Percentiles rank a stretch among this genome's conserved stretches.
Evolutionary conservation across 1,139 yeast species (phyloP).

Genomic region (Geotrichum candidum): DNA sequence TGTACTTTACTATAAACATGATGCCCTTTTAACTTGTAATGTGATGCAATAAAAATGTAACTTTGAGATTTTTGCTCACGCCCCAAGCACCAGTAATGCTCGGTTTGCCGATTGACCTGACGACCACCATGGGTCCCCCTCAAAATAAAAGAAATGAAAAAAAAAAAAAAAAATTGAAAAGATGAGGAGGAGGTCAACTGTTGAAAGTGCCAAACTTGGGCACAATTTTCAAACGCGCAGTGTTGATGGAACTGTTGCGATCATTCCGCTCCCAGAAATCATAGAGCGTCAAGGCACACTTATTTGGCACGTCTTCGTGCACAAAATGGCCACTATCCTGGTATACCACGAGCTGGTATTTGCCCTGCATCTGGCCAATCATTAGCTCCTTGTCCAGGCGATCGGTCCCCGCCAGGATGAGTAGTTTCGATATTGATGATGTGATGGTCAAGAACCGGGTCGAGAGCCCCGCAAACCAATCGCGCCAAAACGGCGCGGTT

Average conservation of each 20-base stretch:
- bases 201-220: slow-evolving; percentile 31
- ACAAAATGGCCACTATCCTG: slow-evolving; percentile 83
- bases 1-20: neutral
- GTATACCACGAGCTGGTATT: slow-evolving; percentile 81
- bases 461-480: slow-evolving; percentile 80
- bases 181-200: neutral
- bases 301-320: slow-evolving; percentile 80
- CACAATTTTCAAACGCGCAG: slow-evolving; percentile 26
- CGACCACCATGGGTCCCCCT: no score
- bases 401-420: slow-evolving; percentile 87
- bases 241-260: slow-evolving; percentile 13
- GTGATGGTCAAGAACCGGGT: slow-evolving; percentile 49
- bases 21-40: neutral
- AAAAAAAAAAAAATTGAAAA: no score
- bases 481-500: slow-evolving; percentile 66
- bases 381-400: slow-evolving; percentile 76
- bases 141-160: no score
- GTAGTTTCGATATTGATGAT: slow-evolving; percentile 50
- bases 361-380: slow-evolving; percentile 93
- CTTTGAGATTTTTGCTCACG: no score
- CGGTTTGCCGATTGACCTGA: no score
- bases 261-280: slow-evolving; percentile 53
- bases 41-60: neutral
- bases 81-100: no score
- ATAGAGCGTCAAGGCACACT: slow-evolving; percentile 46